Evolutionary conservation across 1,139 yeast species (phyloP).

Genomic region (Geotrichum phurueaensis): DNA sequence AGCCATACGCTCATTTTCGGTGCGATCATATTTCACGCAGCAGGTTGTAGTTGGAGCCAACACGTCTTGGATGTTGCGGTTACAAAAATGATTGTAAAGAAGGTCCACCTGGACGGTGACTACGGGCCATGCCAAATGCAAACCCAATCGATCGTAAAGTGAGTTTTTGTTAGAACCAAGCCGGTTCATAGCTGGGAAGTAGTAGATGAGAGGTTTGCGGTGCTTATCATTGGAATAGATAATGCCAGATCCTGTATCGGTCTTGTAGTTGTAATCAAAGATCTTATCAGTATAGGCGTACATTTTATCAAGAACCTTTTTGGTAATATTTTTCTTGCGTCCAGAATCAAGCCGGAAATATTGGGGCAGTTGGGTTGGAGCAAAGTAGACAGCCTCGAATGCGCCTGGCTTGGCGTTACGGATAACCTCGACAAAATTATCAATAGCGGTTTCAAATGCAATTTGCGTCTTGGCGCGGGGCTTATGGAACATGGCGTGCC

Average conservation of each 20-base stretch:
- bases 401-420: background rate
- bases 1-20: background rate
- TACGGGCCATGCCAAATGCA: constrained; percentile 1
- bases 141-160: constrained; percentile 7
- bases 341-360: constrained; percentile 5
- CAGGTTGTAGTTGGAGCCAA: constrained; percentile 4
- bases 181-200: constrained; percentile 8
- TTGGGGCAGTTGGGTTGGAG: constrained; percentile 10
- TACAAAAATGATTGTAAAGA: constrained; percentile 9
- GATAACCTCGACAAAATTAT: constrained; percentile 4
- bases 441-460: constrained; percentile 5
- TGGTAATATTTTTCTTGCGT: constrained; percentile 4
- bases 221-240: background rate
- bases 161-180: background rate
- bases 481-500: constrained; percentile 14
- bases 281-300: constrained; percentile 4
- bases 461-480: background rate
- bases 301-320: constrained; percentile 3
- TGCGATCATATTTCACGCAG: background rate
- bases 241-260: background rate
- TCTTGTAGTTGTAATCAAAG: constrained; percentile 3
- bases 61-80: background rate
- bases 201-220: background rate
- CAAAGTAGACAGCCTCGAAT: constrained; percentile 9
- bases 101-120: background rate